Evolutionary conservation across 345 rosid species (phyloP).

Genomic region (Gossypioides kirkii): DNA sequence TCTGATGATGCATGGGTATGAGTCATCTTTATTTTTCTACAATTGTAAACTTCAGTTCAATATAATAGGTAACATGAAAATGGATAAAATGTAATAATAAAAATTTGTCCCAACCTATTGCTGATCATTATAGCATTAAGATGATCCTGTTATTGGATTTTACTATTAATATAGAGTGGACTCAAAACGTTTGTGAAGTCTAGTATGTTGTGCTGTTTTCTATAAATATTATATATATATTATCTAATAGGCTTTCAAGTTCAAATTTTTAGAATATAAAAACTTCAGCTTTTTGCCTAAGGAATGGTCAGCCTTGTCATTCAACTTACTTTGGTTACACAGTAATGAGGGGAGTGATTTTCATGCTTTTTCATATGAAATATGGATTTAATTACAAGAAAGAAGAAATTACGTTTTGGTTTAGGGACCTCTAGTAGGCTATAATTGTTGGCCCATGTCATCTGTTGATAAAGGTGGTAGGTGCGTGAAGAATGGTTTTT

Average conservation of each 20-base stretch:
- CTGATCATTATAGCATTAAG: too few species aligned
- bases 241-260: not conserved
- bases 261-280: not conserved
- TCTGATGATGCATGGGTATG: slow-evolving; percentile 87
- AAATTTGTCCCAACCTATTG: too few species aligned
- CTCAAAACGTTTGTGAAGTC: not conserved
- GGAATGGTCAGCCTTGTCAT: not conserved
- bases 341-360: not conserved
- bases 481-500: not conserved
- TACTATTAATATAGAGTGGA: too few species aligned
- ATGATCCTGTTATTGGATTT: too few species aligned
- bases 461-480: not conserved
- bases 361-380: not conserved
- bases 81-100: not conserved
- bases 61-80: not conserved
- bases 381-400: not conserved
- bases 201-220: not conserved
- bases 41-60: not conserved
- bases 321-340: not conserved
- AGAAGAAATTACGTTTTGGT: not conserved
- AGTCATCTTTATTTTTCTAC: not conserved
- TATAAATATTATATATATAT: not conserved
- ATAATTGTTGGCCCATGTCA: not conserved
- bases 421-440: not conserved
- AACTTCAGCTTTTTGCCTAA: not conserved